Base-by-base conservation (phyloP, 768 basidiomycete genomes). In the Galerina marginata region DNA sequence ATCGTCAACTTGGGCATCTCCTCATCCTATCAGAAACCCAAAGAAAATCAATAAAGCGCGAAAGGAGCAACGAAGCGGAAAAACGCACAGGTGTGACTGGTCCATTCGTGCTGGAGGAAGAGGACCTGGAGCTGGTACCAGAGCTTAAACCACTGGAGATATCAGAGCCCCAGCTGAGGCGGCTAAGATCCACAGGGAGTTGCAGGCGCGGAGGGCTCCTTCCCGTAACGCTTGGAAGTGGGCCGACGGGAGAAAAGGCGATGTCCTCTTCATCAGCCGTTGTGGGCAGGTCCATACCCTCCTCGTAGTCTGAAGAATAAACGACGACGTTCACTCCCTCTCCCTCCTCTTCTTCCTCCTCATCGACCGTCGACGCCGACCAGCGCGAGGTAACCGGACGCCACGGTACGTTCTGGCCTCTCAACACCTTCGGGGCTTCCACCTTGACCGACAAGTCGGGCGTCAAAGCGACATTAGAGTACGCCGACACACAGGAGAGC, bases 11-110 rank as follows among this genome's bases (percentile, higher is more conserved):
- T 65, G 11, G 61, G 54, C 16, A 59, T 29, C 36, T 65, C 62
- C 15, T 67, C 29, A 4, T 33, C 29, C 29, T 33, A 33, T 33
- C 29, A 33, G 5, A 33, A 33, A 33, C 29, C 29, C 16, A 25
- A 39, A 59, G 52, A 54, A 56, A 54, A 49, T 42, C 23, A 47
- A 53, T 16, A 38, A 36, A 39, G 15, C 54, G 15, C 20, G 57
- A 36, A 56, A n/a, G 48, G 54, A 57, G 38, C 10, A n/a, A 37
- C 20, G 9, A 26, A 54, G 36, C 7, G 29, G 63, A 14, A 48
- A 7, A 36, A 56, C 74, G 62, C 45, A 75, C 72, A 20, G 75
- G 75, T 0, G 76, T 76, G 2, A 37, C 60, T 36, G 73, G 74
- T 20, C 71, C 72, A 39, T 60, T 46, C 29, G 71, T 71, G 25